Percentiles rank a stretch among this genome's conserved stretches.
Evolutionary conservation across 805 yeast genomes (phyloP).

Genomic region (Candida qinlingensis): DNA sequence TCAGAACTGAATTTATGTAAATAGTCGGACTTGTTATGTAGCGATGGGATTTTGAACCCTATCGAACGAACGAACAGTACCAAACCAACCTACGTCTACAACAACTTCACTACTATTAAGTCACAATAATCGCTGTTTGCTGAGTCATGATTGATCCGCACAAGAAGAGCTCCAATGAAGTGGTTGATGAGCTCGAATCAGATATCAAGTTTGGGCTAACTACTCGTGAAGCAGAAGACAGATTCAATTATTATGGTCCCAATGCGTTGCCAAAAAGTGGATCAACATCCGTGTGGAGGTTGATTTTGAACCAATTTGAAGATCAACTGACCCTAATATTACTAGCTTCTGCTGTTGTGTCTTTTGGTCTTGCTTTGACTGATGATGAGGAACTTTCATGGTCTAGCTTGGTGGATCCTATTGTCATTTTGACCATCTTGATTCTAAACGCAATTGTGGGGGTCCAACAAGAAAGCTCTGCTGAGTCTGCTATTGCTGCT

Average conservation of each 20-base stretch:
- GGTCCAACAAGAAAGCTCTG: conserved; percentile 44
- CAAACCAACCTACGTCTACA: no score
- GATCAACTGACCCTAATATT: conserved; percentile 32
- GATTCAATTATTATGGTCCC: conserved; percentile 18
- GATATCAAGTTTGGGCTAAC: conserved; percentile 15
- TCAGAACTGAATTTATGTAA: no score
- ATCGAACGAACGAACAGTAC: no score
- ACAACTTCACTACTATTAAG: no score
- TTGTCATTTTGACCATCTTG: conserved; percentile 42
- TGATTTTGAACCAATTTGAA: conserved; percentile 32
- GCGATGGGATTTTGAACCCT: no score
- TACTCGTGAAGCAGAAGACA: conserved; percentile 8
- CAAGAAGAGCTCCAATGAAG: conserved; percentile 7
- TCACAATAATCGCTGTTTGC: no score
- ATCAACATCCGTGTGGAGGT: conserved; percentile 29
- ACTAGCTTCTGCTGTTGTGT: conserved; percentile 29
- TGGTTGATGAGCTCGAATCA: conserved; percentile 11
- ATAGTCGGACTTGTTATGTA: no score
- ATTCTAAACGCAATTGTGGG: conserved; percentile 43
- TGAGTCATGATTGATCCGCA: conserved; percentile 10
- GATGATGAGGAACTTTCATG: conserved; percentile 27
- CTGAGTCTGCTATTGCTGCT: conserved; percentile 47
- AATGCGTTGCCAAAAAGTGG: conserved; percentile 32
- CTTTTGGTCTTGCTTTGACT: conserved; percentile 27
- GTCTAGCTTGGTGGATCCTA: conserved; percentile 30